A percentile compares a stretch with the other conserved stretches of the same genome.
Evolutionary conservation across 768 basidiomycete genomes (phyloP).

Genomic region (Tephrocybe sp.): DNA sequence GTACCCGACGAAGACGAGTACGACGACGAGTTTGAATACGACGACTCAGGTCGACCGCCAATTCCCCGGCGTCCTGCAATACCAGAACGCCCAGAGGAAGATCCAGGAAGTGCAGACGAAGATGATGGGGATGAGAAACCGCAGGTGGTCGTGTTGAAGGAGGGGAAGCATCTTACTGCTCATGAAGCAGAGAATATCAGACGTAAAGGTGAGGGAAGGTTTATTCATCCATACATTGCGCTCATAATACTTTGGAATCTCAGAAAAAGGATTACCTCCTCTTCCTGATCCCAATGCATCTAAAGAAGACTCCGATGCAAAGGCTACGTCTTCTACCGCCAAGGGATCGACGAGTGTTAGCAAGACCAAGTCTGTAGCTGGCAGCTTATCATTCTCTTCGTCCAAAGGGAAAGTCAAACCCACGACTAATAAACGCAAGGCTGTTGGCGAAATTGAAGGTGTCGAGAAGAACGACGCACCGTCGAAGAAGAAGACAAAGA

Average conservation of each 20-base stretch:
- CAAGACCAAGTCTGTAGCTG: constrained; percentile 17
- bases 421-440: constrained; percentile 39
- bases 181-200: constrained; percentile 76
- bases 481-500: constrained; percentile 57
- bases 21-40: constrained; percentile 56
- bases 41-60: constrained; percentile 68
- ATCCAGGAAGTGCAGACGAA: constrained; percentile 74
- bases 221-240: background rate
- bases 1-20: constrained; percentile 41
- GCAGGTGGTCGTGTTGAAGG: constrained; percentile 83
- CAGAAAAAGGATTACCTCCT: constrained; percentile 62
- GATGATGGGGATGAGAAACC: constrained; percentile 77
- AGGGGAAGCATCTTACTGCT: constrained; percentile 83
- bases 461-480: constrained; percentile 24
- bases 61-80: constrained; percentile 73
- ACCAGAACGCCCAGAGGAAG: constrained; percentile 61
- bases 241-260: background rate
- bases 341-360: constrained; percentile 9
- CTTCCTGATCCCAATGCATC: constrained; percentile 35
- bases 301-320: constrained; percentile 9
- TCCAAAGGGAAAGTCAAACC: constrained; percentile 26
- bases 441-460: constrained; percentile 24
- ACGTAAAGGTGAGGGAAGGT: constrained; percentile 52
- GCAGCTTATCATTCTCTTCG: constrained; percentile 45
- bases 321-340: constrained; percentile 6